A percentile compares a stretch with the other conserved stretches of the same genome.
phyloP scores from a whole-genome alignment of 202 grass and related monocot genomes.

The Musa balbisiana region DNA sequence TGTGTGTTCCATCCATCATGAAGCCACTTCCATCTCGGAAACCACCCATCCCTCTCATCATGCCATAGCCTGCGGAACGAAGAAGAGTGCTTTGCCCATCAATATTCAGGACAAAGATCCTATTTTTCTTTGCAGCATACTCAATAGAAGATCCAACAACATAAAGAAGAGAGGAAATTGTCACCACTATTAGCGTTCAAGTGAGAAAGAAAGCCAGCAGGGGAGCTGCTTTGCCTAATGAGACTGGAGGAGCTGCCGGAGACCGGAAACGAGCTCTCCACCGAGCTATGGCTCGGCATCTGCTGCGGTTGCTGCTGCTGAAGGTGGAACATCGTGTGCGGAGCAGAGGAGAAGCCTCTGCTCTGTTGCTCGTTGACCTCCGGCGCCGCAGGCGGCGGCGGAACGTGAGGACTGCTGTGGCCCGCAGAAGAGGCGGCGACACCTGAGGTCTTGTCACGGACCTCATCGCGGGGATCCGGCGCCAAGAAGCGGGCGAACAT shows the following conservation, averaged over 20 bases:
- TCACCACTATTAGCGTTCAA: constrained; percentile 69
- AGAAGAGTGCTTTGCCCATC: background rate
- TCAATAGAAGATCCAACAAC: no score
- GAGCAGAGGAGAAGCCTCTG: background rate
- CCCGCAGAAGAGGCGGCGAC: background rate
- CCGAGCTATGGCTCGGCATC: constrained; percentile 29
- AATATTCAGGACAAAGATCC: background rate
- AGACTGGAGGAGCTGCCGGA: constrained; percentile 39
- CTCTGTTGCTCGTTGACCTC: constrained; percentile 12
- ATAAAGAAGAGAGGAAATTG: background rate
- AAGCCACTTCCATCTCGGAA: constrained; percentile 32
- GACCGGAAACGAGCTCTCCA: constrained; percentile 52
- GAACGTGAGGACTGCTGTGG: constrained; percentile 12
- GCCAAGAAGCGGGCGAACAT: constrained; percentile 61
- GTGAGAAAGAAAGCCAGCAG: constrained; percentile 77
- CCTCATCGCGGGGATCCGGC: constrained; percentile 10
- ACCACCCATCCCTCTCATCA: constrained; percentile 39
- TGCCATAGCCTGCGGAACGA: constrained; percentile 47
- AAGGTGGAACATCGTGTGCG: constrained; percentile 56
- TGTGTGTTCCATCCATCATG: constrained; percentile 10
- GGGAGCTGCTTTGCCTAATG: constrained; percentile 87
- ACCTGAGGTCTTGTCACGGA: constrained; percentile 18
- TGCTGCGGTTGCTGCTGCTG: constrained; percentile 45
- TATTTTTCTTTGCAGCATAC: no score
- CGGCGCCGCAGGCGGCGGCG: constrained; percentile 22